Base-by-base conservation (phyloP, 2,329 filamentous ascomycete species). In the Ascochyta koolunga region DNA sequence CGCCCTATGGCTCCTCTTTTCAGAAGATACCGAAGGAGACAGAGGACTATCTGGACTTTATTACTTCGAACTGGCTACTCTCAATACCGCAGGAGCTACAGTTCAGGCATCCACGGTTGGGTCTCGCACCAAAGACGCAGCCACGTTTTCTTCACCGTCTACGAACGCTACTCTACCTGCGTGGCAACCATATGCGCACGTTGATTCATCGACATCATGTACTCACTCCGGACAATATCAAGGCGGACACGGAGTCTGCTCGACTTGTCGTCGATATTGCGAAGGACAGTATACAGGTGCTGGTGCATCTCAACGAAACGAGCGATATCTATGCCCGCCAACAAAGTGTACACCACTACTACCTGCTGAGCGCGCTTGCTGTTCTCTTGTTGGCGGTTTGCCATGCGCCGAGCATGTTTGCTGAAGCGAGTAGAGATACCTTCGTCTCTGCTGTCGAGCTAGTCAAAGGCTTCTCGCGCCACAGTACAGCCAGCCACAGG, bases 171-270 rank as follows among this genome's bases (percentile, higher is more conserved):
- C 40, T 62, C 6, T 61, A 62, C 29, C 57, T 65, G 13, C 59
- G 62, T 13, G 62, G 59, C 6, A 65, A 64, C 25, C 56, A 60
- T 22, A 40, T 65, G 40, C 62, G 62, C 10, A 54, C 47, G 2
- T 48, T 65, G 2, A 60, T 65, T 16, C 59, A 59, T 35, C 57
- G 61, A 2, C 62, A 65, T 21, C 62, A 65, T 44, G 62, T 65
- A 9, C 49, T 65, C n/a, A 61, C 45, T 3, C 47, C 55, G 10
- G 62, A 60, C 2, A 62, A 61, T 22, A 54, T 64, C 21, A 59
- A 48, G 18, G 40, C 51, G 10, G 45, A 61, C 24, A 37, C 46
- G 19, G 22, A 59, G 24, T 61, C 45, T 11, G 61, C 59, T 11
- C 55, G 42, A 5, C 32, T 62, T 2, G 62, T 65, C 3, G 61